These are phyloP conservation scores for Trichosporon sp. DNA, from an alignment of 1,284 basidiomycete genomes.

Conservation along the genomic window DNA sequence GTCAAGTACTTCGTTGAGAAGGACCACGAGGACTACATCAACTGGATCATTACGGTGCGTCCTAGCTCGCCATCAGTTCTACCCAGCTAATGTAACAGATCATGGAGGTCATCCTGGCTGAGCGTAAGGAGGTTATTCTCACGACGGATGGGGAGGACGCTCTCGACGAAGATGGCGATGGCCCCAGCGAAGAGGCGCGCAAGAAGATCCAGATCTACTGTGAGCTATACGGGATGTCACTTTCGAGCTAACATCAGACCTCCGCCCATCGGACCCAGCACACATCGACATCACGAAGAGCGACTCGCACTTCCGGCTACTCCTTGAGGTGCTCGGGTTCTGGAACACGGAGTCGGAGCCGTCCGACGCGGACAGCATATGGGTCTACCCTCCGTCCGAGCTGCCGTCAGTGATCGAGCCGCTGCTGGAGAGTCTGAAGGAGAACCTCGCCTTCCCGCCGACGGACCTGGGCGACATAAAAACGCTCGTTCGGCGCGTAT, in stretches of 20 bases:
- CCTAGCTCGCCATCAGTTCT: background rate
- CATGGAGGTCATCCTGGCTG: constrained; percentile 59
- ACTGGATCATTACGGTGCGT: constrained; percentile 73
- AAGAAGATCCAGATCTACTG: constrained; percentile 69
- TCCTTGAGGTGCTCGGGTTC: constrained; percentile 54
- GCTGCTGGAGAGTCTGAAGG: constrained; percentile 32
- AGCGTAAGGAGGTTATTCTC: constrained; percentile 64
- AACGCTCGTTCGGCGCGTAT: constrained; percentile 22
- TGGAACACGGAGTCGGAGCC: constrained; percentile 24
- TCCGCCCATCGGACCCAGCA: constrained; percentile 66
- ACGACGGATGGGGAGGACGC: constrained; percentile 57
- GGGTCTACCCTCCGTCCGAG: constrained; percentile 31
- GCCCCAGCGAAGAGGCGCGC: constrained; percentile 64
- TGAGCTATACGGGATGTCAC: constrained; percentile 48
- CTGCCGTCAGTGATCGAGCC: constrained; percentile 27
- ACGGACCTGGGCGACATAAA: constrained; percentile 30
- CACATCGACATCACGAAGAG: constrained; percentile 68
- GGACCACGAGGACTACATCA: constrained; percentile 59
- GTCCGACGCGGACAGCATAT: constrained; percentile 15
- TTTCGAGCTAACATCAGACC: constrained; percentile 51
- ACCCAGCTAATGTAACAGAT: constrained; percentile 52
- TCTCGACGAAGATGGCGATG: constrained; percentile 46
- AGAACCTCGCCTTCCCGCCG: constrained; percentile 28
- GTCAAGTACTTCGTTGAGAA: constrained; percentile 67
- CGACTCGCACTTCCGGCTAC: constrained; percentile 69